Evolutionary conservation across 768 basidiomycete species (phyloP), one percentile per base, ranked within the genome.

Genomic region (Botryobasidium botryosum): DNA sequence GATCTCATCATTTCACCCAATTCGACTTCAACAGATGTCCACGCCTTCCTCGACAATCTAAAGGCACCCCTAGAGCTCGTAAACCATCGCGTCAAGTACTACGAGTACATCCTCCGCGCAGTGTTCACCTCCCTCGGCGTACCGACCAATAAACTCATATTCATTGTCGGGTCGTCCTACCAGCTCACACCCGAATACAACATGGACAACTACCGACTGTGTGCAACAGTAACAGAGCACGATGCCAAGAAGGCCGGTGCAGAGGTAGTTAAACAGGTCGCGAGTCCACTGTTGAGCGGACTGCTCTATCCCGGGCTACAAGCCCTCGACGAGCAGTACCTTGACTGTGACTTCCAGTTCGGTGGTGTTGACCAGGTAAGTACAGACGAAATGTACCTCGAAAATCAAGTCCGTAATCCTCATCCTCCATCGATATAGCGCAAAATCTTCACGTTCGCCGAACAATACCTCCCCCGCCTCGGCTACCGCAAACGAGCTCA

Each of bases 241-340:
- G 94, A 97, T 53, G 88, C 92, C 21, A 92, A 92, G 60, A 94
- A 94, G 61, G 94, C 94, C 0, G 94, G 94, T 4, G 91, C 94
- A 2, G 94, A 97, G 59, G 94, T 97, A 45, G 94, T 99, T 53
- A 97, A 97, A 61, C 92, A 96, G 61, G 84, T 91, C 4, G 84
- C 88, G 50, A 87, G 80, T 55, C 84, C 90, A 1, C 65, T 91
- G 40, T 66, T 99, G 44, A 88, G 86, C 50, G 90, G 90, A 1
- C 61, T 97, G 50, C 71, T 99, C 45, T 97, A 99, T 70, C 94
- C 94, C 1, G 90, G 91, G 31, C 62, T 99, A 33, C 94, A 99
- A 54, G 91, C 94, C 7, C 74, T 99, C 23, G 94, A 99, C 53
- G 94, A 99, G 61, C 77, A 97, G 64, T 96, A 97, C 69, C 72